Conservation (phyloP, 805 yeast species). For the Sungouiozyma ichnusensis region DNA sequence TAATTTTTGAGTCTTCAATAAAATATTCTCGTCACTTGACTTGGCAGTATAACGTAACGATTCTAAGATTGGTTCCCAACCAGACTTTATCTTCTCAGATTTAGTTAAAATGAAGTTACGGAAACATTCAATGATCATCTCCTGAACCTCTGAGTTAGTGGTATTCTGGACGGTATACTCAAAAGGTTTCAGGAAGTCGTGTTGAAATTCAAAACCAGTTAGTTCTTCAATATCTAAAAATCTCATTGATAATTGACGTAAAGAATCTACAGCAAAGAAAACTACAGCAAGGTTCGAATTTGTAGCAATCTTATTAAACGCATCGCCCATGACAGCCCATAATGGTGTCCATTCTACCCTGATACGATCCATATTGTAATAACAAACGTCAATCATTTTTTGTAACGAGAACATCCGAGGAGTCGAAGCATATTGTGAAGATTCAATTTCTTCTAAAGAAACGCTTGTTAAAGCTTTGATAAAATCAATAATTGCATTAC, state of each 20-base stretch:
- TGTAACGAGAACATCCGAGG: constrained; percentile 91
- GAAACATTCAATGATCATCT: constrained; percentile 83
- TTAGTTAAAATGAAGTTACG: constrained; percentile 75
- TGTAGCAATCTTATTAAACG: constrained; percentile 78
- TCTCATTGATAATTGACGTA: constrained; percentile 85
- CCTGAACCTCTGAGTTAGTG: constrained; percentile 59
- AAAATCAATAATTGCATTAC: constrained; percentile 77
- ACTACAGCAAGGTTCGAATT: constrained; percentile 67
- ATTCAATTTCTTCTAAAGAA: constrained; percentile 81
- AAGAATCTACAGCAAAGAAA: constrained; percentile 85
- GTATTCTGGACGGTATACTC: constrained; percentile 66
- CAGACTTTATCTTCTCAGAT: constrained; percentile 68
- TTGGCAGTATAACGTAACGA: constrained; percentile 67
- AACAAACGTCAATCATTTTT: constrained; percentile 94
- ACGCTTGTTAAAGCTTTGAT: constrained; percentile 81
- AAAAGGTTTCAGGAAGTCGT: constrained; percentile 86
- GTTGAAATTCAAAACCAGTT: constrained; percentile 90
- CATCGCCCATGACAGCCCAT: constrained; percentile 89
- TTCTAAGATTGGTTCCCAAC: constrained; percentile 86
- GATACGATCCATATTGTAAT: constrained; percentile 93
- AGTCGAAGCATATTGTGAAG: constrained; percentile 67
- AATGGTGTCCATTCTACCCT: constrained; percentile 93
- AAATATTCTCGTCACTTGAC: constrained; percentile 43
- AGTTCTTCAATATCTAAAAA: constrained; percentile 90
- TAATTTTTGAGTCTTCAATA: constrained; percentile 52